These are phyloP conservation scores for Cryphonectria parasitica DNA, from an alignment of 2,329 filamentous ascomycete genomes.

Conservation along the genomic window DNA sequence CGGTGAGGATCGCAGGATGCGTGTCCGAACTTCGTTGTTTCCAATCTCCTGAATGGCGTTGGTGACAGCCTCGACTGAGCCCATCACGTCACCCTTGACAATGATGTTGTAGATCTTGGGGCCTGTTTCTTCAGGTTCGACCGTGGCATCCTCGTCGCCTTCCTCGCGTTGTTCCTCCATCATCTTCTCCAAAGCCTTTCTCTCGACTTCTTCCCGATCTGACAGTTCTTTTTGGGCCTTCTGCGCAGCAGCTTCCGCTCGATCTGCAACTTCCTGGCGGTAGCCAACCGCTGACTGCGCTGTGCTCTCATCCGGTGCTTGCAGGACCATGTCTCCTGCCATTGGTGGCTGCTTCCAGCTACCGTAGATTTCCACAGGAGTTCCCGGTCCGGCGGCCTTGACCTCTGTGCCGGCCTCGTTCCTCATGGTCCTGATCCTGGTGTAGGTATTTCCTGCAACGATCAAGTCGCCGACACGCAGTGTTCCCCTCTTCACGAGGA, in stretches of 20 bases:
- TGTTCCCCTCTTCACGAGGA: constrained; percentile 87
- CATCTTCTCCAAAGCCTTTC: constrained; percentile 44
- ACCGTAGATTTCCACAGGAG: constrained; percentile 90
- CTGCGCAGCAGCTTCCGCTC: constrained; percentile 75
- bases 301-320: constrained; percentile 76
- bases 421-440: constrained; percentile 78
- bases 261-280: constrained; percentile 71
- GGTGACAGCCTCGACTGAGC: constrained; percentile 88
- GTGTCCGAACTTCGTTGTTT: constrained; percentile 79
- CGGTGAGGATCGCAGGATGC: constrained; percentile 76
- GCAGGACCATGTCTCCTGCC: constrained; percentile 85
- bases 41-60: constrained; percentile 78
- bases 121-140: constrained; percentile 39
- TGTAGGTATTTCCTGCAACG: constrained; percentile 87
- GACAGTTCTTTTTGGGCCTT: constrained; percentile 74
- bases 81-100: constrained; percentile 90
- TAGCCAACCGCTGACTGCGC: constrained; percentile 80
- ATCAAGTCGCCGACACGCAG: constrained; percentile 79
- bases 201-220: constrained; percentile 59
- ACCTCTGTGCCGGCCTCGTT: constrained; percentile 82
- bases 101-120: constrained; percentile 74
- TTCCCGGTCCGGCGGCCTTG: constrained; percentile 78
- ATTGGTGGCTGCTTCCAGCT: constrained; percentile 77
- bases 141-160: constrained; percentile 43
- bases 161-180: constrained; percentile 40